These are phyloP conservation scores for Podosphaera aphanis DNA, from an alignment of 2,329 filamentous ascomycete species.

Conservation along the genomic window DNA sequence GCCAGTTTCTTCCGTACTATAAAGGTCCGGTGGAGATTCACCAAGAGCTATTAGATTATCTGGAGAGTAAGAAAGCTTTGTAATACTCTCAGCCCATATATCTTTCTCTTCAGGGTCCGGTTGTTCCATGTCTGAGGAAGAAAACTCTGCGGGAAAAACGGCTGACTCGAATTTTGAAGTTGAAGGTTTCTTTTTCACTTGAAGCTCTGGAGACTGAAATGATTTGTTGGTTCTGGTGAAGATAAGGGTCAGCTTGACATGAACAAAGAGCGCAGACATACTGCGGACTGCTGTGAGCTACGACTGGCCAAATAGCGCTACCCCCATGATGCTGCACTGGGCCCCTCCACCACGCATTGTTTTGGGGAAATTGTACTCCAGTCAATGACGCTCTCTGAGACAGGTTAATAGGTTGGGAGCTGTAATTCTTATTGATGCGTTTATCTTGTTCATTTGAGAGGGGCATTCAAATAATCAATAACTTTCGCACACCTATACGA, in stretches of 20 bases:
- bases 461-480: conserved; percentile 16
- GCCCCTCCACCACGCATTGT: conserved; percentile 16
- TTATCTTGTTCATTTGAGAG: conserved; percentile 16
- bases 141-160: conserved; percentile 1
- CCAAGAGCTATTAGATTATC: conserved; percentile 21
- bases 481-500: neutral
- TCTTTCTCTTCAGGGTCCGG: conserved; percentile 12
- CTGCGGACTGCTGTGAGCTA: conserved; percentile 15
- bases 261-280: conserved; percentile 3
- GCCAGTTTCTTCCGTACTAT: conserved; percentile 13
- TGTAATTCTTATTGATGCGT: conserved; percentile 7
- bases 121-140: conserved; percentile 11
- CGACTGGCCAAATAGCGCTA: conserved; percentile 13
- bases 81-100: conserved; percentile 23
- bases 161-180: neutral
- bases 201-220: conserved; percentile 11
- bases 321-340: conserved; percentile 13
- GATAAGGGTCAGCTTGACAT: conserved; percentile 4
- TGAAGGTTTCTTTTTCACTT: neutral
- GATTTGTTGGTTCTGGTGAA: conserved; percentile 8
- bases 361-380: conserved; percentile 12
- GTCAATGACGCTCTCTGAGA: conserved; percentile 9
- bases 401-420: conserved; percentile 8
- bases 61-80: conserved; percentile 20
- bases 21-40: conserved; percentile 20